Conservation (phyloP, 225 moss, liverwort and hornwort genomes). For the Anthoceros angustus region DNA sequence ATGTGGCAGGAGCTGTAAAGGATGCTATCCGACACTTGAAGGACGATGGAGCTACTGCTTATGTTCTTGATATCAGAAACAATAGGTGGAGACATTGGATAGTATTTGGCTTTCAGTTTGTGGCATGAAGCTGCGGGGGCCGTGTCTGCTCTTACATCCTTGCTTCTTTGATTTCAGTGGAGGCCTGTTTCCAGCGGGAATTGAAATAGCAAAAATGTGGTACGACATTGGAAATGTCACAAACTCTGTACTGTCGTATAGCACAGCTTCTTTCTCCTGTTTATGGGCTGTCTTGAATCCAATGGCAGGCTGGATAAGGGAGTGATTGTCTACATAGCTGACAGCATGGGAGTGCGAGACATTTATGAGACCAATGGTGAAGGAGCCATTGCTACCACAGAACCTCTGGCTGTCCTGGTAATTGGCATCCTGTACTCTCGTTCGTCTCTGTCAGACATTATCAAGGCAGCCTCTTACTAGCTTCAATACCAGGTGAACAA, state of each 20-base stretch:
- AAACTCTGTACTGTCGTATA: background rate
- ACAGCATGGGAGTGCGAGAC: conserved; percentile 91
- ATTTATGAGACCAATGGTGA: conserved; percentile 89
- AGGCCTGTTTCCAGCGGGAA: conserved; percentile 89
- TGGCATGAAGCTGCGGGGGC: too few species aligned
- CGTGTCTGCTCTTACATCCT: background rate
- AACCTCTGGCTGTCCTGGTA: conserved; percentile 87
- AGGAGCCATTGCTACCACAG: conserved; percentile 67
- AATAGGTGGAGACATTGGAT: conserved; percentile 45
- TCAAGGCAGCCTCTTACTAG: background rate
- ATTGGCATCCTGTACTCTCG: background rate
- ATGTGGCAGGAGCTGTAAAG: conserved; percentile 53
- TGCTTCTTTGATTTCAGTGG: conserved; percentile 39
- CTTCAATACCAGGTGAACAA: conserved; percentile 65
- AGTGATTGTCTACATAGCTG: conserved; percentile 94
- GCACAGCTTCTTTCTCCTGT: background rate
- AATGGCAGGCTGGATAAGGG: conserved; percentile 73
- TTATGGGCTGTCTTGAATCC: background rate
- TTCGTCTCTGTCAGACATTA: background rate
- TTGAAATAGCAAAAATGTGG: conserved; percentile 99
- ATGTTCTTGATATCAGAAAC: conserved; percentile 92
- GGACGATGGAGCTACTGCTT: conserved; percentile 65
- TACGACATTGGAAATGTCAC: conserved; percentile 8
- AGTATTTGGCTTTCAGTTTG: too few species aligned
- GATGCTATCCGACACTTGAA: conserved; percentile 64